Evolutionary conservation across 768 basidiomycete genomes (phyloP), one percentile per base, ranked within the genome.

Genomic region (Auricularia sp.): DNA sequence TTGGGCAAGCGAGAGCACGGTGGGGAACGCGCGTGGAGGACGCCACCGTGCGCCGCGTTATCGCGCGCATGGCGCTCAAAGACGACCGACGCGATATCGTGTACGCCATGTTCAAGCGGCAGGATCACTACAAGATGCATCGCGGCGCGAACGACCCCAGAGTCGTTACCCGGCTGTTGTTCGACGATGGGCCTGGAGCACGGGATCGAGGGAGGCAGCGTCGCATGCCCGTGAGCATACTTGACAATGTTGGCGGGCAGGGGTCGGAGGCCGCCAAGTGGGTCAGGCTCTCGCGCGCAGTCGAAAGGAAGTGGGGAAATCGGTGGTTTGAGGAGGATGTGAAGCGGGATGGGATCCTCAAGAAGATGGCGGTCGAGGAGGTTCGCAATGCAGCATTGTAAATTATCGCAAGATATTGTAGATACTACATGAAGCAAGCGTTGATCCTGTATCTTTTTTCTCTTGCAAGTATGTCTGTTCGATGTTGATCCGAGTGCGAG

Each of bases 11-110:
- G n/a, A 44, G 44, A 7, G 42, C 33, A 24, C 76, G 77, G 68
- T 90, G 85, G 85, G 88, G 89, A 2, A 64, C 73, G 21, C 72
- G 72, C 33, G 75, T 87, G 4, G 82, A 82, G 68, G 84, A 88
- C 74, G 76, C 79, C 62, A 75, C 78, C 24, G 87, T 90, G 24
- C 80, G 82, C 70, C 81, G 85, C 65, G 82, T 86, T 51, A 73
- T 90, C 63, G 80, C 80, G 4, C 74, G 73, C 51, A 76, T 88
- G 59, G 88, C 87, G 36, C 70, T 87, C 64, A 88, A 86, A 72
- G 83, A 90, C 75, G 83, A 86, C 16, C 81, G 85, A 56, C 73
- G 77, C 67, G 84, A 84, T 69, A 81, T 88, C 65, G 74, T 72
- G 45, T 59, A n/a, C 29, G 24, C 24, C 29, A 59, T 59, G 56